Evolutionary conservation across 2,329 filamentous ascomycete species (phyloP).

Genomic region (Decorospora gaudefroyi): DNA sequence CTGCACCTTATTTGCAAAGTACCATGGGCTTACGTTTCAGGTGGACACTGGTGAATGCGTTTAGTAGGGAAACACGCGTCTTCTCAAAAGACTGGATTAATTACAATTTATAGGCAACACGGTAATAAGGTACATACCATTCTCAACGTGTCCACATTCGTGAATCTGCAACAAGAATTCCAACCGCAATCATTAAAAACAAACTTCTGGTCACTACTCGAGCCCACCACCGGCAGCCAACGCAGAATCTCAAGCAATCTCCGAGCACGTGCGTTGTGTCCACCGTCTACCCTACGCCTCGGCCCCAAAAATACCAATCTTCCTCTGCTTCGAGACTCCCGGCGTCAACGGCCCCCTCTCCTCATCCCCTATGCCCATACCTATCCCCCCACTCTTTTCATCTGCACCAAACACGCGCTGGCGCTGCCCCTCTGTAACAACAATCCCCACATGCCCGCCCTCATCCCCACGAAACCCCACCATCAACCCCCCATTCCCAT

Average conservation of each 20-base stretch:
- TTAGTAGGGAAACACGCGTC: too few species aligned
- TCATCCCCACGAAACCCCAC: conserved; percentile 27
- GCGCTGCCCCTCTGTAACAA: conserved; percentile 10
- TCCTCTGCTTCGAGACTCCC: conserved; percentile 7
- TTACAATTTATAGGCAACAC: too few species aligned
- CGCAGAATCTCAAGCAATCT: not conserved
- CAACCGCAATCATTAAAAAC: too few species aligned
- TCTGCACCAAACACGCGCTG: not conserved
- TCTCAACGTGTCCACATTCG: too few species aligned
- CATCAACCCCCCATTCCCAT: conserved; percentile 29
- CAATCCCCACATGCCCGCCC: conserved; percentile 28
- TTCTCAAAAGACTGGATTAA: too few species aligned
- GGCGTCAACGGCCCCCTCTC: conserved; percentile 1
- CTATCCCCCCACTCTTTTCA: conserved; percentile 1
- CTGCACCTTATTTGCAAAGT: too few species aligned
- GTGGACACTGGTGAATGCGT: too few species aligned
- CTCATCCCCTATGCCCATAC: conserved; percentile 3
- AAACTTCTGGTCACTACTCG: too few species aligned
- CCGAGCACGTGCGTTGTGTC: not conserved
- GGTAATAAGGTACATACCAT: too few species aligned
- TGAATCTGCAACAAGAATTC: too few species aligned
- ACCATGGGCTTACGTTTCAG: too few species aligned
- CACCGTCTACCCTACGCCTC: not conserved
- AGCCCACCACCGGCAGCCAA: too few species aligned
- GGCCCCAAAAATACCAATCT: conserved; percentile 12